Evolutionary conservation across 164 flowering plant species (phyloP), one percentile per base, ranked within the genome.

Genomic region (Vitis amurensis): DNA sequence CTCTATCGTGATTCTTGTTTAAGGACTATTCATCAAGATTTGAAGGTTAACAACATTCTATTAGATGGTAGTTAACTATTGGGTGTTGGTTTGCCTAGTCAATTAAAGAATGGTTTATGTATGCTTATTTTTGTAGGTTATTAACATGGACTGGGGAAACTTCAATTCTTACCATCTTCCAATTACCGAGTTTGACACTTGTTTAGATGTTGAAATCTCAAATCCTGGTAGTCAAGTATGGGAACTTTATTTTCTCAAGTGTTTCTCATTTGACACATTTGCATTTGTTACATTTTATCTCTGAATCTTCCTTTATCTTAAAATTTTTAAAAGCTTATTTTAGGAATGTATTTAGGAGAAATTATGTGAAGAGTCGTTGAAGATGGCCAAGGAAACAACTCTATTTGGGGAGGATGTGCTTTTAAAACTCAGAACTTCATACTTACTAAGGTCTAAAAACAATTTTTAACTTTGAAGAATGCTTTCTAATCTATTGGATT

Each of bases 331-430:
- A 91, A 88, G 82, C 76, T 89, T 16, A 65, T 85, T 27, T 86
- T 91, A 30, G 91, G 91, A 55, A 82, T 77, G 80, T 84, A 87
- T 63, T 69, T 89, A 69, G 92, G 90, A 64, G 97, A 91, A 59
- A 85, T 86, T 66, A 88, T 87, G 31, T 76, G 90, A 74, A 81
- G 81, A 69, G 85, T 86, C 1, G 60, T 63, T 81, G 57, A 87
- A 76, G 68, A 82, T 88, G 83, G 89, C 88, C 8, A 59, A 81
- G 64, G 89, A 86, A 77, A 69, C 89, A 9, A 77, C 74, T 11
- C 63, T 90, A 14, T 89, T 87, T 72, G 91, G 96, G 17, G 81
- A 87, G 0, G 49, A 8, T 49, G 74, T 87, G 31, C 91, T 90
- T 15, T 68, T 78, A 11, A 86, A 82, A 73, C 88, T 85, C 14